phyloP scores from a whole-genome alignment of 2,329 filamentous ascomycete genomes.

The Juglanconis juglandina region DNA sequence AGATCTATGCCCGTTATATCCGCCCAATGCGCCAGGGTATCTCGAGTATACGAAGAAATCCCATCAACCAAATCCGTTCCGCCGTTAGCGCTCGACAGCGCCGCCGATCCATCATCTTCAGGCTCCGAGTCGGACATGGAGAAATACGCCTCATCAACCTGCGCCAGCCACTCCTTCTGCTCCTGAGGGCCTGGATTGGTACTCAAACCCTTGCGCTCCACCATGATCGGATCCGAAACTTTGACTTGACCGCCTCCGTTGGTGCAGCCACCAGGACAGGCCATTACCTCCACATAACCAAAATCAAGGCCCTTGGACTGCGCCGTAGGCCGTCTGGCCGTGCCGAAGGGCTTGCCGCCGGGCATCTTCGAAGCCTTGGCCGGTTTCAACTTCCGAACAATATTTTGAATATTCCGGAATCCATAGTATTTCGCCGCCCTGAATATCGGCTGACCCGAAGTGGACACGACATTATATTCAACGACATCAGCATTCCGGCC shows the following conservation, averaged over 20 bases:
- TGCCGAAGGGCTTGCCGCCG: constrained; percentile 62
- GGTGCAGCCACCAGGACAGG: constrained; percentile 96
- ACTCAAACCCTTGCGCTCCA: constrained; percentile 44
- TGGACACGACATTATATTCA: constrained; percentile 70
- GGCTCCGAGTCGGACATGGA: constrained; percentile 61
- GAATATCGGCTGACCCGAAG: constrained; percentile 58
- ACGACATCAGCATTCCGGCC: constrained; percentile 90
- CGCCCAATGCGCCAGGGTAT: constrained; percentile 74
- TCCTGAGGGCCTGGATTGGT: constrained; percentile 67
- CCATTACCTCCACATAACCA: constrained; percentile 98
- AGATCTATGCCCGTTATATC: constrained; percentile 65
- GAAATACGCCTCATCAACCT: constrained; percentile 87
- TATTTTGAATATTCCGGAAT: constrained; percentile 96
- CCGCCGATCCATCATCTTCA: constrained; percentile 22
- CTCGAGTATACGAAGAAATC: constrained; percentile 64
- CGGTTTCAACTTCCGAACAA: constrained; percentile 88
- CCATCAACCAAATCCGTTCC: constrained; percentile 52
- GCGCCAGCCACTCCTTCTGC: constrained; percentile 80
- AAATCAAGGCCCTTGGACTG: constrained; percentile 61
- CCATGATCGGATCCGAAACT: constrained; percentile 69
- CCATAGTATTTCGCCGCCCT: constrained; percentile 91
- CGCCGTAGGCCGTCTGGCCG: constrained; percentile 49
- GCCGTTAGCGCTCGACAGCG: constrained; percentile 24
- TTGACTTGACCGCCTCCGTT: constrained; percentile 97
- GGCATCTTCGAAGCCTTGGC: constrained; percentile 74